phyloP scores from a whole-genome alignment of 768 basidiomycete species.

The Pholiota molesta region DNA sequence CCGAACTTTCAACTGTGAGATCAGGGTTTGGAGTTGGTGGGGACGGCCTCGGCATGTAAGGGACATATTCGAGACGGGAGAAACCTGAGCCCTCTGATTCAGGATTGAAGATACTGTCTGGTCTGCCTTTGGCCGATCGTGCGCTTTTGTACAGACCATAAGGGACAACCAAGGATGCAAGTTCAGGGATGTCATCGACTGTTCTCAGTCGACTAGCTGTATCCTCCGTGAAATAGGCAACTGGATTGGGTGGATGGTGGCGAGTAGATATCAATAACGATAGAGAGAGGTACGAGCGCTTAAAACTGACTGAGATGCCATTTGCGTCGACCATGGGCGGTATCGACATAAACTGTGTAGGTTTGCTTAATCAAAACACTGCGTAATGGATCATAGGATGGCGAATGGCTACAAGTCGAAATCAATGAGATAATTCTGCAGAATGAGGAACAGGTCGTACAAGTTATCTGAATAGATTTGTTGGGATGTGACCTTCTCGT shows the following conservation, averaged over 20 bases:
- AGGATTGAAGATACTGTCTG: conserved; percentile 52
- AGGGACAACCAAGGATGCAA: conserved; percentile 58
- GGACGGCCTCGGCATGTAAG: conserved; percentile 37
- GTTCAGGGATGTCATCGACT: conserved; percentile 64
- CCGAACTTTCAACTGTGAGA: conserved; percentile 8
- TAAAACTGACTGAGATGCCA: conserved; percentile 74
- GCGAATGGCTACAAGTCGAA: conserved; percentile 21
- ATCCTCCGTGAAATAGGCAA: conserved; percentile 81
- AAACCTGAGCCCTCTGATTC: conserved; percentile 40
- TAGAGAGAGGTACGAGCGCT: not conserved
- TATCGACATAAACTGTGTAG: conserved; percentile 78
- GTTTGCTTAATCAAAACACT: conserved; percentile 74
- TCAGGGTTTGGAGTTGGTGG: conserved; percentile 24
- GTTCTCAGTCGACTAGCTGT: conserved; percentile 60
- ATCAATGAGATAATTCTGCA: not conserved
- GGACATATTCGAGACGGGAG: conserved; percentile 47
- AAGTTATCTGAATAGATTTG: conserved; percentile 50
- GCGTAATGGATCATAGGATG: conserved; percentile 36
- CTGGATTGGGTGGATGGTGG: conserved; percentile 34
- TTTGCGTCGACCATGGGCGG: conserved; percentile 67
- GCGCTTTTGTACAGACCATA: conserved; percentile 72
- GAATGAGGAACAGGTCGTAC: conserved; percentile 35
- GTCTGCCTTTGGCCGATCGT: conserved; percentile 61
- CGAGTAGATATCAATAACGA: not conserved
- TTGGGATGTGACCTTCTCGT: conserved; percentile 66